A percentile compares a stretch with the other conserved stretches of the same genome.
Evolutionary conservation across 371 early-diverging fungal species (phyloP).

Genomic region (Chytridium lagenaria): DNA sequence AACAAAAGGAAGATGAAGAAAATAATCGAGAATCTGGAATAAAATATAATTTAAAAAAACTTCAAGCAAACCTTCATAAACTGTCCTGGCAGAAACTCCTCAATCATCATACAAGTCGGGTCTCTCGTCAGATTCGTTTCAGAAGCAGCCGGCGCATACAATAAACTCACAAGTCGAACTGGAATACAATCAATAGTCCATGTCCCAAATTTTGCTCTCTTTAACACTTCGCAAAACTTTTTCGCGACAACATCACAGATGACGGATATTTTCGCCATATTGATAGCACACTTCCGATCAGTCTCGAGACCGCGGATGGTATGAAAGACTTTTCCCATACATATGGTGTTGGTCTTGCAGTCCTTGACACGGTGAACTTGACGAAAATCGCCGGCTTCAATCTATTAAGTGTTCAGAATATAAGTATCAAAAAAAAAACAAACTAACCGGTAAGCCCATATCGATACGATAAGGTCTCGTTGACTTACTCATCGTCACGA

Average conservation of each 20-base stretch:
- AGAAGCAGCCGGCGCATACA: background rate
- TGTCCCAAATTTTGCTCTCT: background rate
- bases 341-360: background rate
- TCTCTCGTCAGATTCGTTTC: background rate
- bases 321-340: conserved; percentile 12
- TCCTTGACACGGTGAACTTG: conserved; percentile 7
- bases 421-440: too few relatives aligned
- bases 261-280: conserved; percentile 13
- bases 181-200: conserved; percentile 10
- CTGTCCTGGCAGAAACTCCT: background rate
- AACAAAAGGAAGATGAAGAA: too few relatives aligned
- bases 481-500: too few relatives aligned
- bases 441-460: too few relatives aligned
- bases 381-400: too few relatives aligned
- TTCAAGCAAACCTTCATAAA: conserved; percentile 10
- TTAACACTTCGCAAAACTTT: background rate
- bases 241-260: background rate
- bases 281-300: background rate
- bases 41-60: too few relatives aligned
- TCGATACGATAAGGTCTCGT: too few relatives aligned
- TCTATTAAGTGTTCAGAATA: too few relatives aligned
- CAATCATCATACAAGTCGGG: conserved; percentile 14
- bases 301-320: conserved; percentile 4
- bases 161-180: background rate
- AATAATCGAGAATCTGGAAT: too few relatives aligned